Conservation (phyloP, 2,329 filamentous ascomycete genomes). For the Trichoderma brevicompactum region DNA sequence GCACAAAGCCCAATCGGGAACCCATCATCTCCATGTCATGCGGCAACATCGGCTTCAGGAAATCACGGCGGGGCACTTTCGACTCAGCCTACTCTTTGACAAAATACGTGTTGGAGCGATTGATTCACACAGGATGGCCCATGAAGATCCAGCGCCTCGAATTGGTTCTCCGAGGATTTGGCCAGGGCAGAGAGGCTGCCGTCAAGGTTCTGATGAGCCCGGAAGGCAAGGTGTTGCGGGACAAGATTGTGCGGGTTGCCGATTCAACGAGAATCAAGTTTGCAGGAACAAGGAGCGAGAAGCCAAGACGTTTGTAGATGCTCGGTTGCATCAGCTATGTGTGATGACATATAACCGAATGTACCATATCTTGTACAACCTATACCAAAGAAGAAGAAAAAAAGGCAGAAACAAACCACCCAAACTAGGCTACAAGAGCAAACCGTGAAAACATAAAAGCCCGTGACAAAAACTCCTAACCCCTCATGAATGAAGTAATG, state of each 20-base stretch:
- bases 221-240: constrained; percentile 77
- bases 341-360: constrained; percentile 31
- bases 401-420: constrained; percentile 17
- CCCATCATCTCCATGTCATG: constrained; percentile 79
- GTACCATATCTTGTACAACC: constrained; percentile 45
- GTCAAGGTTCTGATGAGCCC: constrained; percentile 85
- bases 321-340: constrained; percentile 21
- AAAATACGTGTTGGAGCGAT: constrained; percentile 79
- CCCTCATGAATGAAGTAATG: constrained; percentile 29
- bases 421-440: constrained; percentile 8
- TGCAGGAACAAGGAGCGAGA: constrained; percentile 86
- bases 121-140: constrained; percentile 80
- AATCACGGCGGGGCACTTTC: constrained; percentile 78
- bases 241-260: constrained; percentile 76
- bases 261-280: constrained; percentile 94
- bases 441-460: constrained; percentile 4
- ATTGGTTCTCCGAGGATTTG: constrained; percentile 83
- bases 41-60: constrained; percentile 91
- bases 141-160: constrained; percentile 77
- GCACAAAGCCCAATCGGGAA: constrained; percentile 79
- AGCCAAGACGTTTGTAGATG: constrained; percentile 72
- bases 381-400: constrained; percentile 35
- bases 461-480: constrained; percentile 17
- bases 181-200: constrained; percentile 82
- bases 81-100: constrained; percentile 92